Conservation (phyloP, 768 basidiomycete species). For the Serendipita sp. region DNA sequence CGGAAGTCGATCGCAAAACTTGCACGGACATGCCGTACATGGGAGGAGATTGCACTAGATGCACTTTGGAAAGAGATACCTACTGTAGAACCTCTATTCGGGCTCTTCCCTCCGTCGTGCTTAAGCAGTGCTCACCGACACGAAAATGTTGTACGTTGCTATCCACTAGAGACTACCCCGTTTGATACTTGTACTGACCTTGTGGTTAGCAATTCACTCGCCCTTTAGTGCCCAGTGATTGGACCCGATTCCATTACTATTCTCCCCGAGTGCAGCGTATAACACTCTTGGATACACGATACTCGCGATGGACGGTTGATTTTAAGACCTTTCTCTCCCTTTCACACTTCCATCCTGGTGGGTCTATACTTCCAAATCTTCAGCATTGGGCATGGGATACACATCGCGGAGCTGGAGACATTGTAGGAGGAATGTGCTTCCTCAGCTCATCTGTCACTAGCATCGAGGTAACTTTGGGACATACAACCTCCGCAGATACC, state of each 20-base stretch:
- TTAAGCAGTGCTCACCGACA: neutral
- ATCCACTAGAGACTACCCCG: neutral
- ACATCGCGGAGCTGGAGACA: neutral
- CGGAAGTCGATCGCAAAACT: neutral
- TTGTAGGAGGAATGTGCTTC: slow-evolving; percentile 5
- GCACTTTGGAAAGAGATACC: neutral
- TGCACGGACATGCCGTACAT: neutral
- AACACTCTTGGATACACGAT: neutral
- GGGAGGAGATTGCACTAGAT: neutral
- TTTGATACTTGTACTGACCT: neutral
- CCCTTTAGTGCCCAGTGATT: slow-evolving; percentile 3
- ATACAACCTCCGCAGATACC: neutral
- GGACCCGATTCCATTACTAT: slow-evolving; percentile 1
- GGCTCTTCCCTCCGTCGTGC: neutral
- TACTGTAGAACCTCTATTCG: slow-evolving; percentile 1
- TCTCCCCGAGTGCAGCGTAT: neutral
- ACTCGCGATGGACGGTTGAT: neutral
- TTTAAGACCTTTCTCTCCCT: neutral
- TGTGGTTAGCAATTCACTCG: slow-evolving; percentile 3
- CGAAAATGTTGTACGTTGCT: neutral
- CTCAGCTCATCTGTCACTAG: neutral
- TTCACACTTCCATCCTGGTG: neutral
- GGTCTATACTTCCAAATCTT: neutral
- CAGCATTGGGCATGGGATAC: slow-evolving; percentile 5
- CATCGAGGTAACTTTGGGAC: slow-evolving; percentile 5